Evolutionary conservation across 2,329 filamentous ascomycete genomes (phyloP), one percentile per base, ranked within the genome.

Genomic region (Chlorencoelia australis): DNA sequence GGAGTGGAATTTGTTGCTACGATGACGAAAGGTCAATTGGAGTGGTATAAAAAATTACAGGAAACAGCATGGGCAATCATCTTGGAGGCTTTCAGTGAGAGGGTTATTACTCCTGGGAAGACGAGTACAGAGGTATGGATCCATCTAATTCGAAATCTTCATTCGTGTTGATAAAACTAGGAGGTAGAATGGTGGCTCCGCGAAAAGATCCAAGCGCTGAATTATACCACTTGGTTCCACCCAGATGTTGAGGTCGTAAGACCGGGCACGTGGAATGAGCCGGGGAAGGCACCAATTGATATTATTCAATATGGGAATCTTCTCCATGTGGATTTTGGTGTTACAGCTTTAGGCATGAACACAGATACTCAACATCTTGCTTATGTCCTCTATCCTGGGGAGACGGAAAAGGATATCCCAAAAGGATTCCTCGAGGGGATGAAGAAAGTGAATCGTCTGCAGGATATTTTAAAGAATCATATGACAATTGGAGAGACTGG

Each of bases 191-290:
- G 67, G 67, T 69, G 65, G 65, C 57, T 69, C 52, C 58, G 66
- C n/a, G 64, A 67, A 25, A 61, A 59, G 45, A 59, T 69, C 15
- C 63, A 67, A 49, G 56, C 58, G 19, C 54, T 66, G 36, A 69
- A 70, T 48, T 68, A 68, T 52, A 66, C 63, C 5, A 69, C 67
- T 4, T 71, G 67, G 67, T 70, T 70, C 45, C 64, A 68, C 13
- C 66, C 66, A 2, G 54, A 56, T 36, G 65, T 69, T 11, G 61
- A 53, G 30, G 59, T 69, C 36, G 45, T 69, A 15, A 56, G 53
- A n/a, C n/a, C n/a, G n/a, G n/a, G n/a, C n/a, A n/a, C n/a, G n/a
- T n/a, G n/a, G n/a, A n/a, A n/a, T n/a, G n/a, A n/a, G n/a, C n/a
- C 2, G 32, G 30, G 3, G 35, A 37, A 14, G 30, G 20, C 20